Conservation (phyloP, 2,329 filamentous ascomycete species). For the Colletotrichum sp. region DNA sequence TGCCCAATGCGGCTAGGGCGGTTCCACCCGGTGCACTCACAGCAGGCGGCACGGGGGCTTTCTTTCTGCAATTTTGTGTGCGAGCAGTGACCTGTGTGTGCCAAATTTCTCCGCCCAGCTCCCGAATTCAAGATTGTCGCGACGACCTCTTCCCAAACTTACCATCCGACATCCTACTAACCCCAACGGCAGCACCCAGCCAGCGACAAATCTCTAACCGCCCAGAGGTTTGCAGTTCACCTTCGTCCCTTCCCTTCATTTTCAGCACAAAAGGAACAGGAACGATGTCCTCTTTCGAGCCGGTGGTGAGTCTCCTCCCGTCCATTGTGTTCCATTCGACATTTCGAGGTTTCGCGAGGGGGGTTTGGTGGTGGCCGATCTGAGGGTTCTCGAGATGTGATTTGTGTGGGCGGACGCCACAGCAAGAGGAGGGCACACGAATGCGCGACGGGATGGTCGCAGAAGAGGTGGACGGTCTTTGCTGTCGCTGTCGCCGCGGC, state of each 20-base stretch:
- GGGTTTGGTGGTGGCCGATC: neutral
- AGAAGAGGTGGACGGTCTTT: neutral
- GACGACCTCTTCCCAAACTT: constrained; percentile 22
- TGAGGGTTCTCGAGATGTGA: constrained; percentile 1
- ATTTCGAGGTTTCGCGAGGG: neutral
- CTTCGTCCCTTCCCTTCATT: constrained; percentile 17
- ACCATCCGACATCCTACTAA: constrained; percentile 24
- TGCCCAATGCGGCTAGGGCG: constrained; percentile 38
- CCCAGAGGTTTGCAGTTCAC: constrained; percentile 26
- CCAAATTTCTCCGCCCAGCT: constrained; percentile 25
- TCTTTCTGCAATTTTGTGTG: constrained; percentile 25
- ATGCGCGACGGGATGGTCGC: neutral
- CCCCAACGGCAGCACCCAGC: constrained; percentile 24
- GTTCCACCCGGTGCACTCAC: neutral
- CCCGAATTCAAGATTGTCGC: constrained; percentile 23
- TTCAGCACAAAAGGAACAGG: constrained; percentile 34
- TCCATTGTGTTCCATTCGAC: neutral
- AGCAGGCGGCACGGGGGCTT: neutral
- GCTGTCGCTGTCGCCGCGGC: neutral
- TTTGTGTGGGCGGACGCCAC: neutral
- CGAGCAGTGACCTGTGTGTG: constrained; percentile 10
- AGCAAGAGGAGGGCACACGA: neutral
- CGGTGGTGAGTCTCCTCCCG: constrained; percentile 63
- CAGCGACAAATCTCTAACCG: constrained; percentile 24
- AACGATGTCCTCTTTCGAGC: constrained; percentile 74